Conservation (phyloP, 1,284 basidiomycete species). For the Cutaneotrichosporon sp. region DNA sequence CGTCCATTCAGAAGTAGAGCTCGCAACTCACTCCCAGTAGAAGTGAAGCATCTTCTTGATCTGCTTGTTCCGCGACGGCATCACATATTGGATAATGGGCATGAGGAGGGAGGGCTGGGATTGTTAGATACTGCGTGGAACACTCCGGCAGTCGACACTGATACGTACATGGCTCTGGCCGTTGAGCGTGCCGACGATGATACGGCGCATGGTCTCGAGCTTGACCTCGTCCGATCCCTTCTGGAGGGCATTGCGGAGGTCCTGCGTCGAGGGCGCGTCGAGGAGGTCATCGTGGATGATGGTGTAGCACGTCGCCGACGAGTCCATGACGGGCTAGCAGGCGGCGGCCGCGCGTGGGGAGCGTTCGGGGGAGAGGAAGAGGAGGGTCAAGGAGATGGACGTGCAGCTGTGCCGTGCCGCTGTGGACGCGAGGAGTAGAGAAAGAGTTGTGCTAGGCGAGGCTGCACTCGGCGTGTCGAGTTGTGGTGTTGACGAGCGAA, state of each 20-base stretch:
- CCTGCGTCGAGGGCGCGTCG: constrained; percentile 72
- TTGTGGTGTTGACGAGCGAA: neutral
- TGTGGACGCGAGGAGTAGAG: neutral
- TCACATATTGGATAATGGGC: constrained; percentile 97
- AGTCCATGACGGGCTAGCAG: constrained; percentile 38
- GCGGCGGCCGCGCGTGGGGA: constrained; percentile 5
- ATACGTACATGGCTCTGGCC: constrained; percentile 66
- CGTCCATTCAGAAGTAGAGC: neutral
- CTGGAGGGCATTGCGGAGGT: constrained; percentile 80
- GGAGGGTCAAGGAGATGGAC: neutral
- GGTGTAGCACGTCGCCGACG: constrained; percentile 64
- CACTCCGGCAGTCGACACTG: too few relatives aligned
- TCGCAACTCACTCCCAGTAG: constrained; percentile 92
- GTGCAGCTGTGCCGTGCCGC: neutral
- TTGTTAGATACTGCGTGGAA: neutral
- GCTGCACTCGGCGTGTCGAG: neutral
- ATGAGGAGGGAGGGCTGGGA: constrained; percentile 85
- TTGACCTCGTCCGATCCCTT: constrained; percentile 94
- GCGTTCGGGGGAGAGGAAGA: neutral
- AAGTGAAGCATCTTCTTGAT: constrained; percentile 98
- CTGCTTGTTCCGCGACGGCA: constrained; percentile 92
- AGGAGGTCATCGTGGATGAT: constrained; percentile 69
- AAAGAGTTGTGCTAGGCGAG: neutral
- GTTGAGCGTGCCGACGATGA: constrained; percentile 93
- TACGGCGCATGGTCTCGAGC: constrained; percentile 90